These are phyloP conservation scores for Termitomyces titanicus DNA, from an alignment of 768 basidiomycete genomes.

Conservation along the genomic window DNA sequence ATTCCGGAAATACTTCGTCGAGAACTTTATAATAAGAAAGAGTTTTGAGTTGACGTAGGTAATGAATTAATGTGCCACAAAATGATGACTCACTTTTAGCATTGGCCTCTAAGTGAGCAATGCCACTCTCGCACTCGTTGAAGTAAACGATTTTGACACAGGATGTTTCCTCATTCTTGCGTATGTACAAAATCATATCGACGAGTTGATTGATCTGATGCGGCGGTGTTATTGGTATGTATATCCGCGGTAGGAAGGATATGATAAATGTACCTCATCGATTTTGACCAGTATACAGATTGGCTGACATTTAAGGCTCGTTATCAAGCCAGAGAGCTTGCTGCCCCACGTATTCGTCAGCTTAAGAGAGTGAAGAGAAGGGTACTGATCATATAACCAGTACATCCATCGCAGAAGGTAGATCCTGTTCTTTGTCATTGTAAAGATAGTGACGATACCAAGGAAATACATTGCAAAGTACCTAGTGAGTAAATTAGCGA, in stretches of 20 bases:
- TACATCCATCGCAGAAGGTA: slow-evolving; percentile 47
- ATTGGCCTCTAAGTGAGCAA: slow-evolving; percentile 39
- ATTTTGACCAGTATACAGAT: slow-evolving; percentile 59
- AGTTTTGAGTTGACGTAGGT: too few relatives aligned
- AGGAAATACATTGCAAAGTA: slow-evolving; percentile 61
- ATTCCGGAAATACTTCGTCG: too few relatives aligned
- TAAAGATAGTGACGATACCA: slow-evolving; percentile 44
- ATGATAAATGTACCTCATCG: slow-evolving; percentile 50
- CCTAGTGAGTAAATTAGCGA: slow-evolving; percentile 25
- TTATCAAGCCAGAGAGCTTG: slow-evolving; percentile 40
- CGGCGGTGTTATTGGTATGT: background rate
- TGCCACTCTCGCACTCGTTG: slow-evolving; percentile 42
- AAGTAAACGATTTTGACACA: slow-evolving; percentile 69
- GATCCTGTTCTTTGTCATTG: slow-evolving; percentile 48
- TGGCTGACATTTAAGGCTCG: slow-evolving; percentile 42
- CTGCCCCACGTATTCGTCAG: slow-evolving; percentile 38
- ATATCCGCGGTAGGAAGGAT: slow-evolving; percentile 15
- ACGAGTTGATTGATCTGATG: slow-evolving; percentile 61
- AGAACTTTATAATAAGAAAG: too few relatives aligned
- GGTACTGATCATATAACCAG: slow-evolving; percentile 63
- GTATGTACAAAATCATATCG: slow-evolving; percentile 61
- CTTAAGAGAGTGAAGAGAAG: slow-evolving; percentile 36
- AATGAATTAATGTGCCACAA: background rate
- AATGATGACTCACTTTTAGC: background rate
- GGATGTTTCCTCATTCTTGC: slow-evolving; percentile 65